Base-by-base conservation (phyloP, 257 asterid species). In the Solanum phureja region DNA sequence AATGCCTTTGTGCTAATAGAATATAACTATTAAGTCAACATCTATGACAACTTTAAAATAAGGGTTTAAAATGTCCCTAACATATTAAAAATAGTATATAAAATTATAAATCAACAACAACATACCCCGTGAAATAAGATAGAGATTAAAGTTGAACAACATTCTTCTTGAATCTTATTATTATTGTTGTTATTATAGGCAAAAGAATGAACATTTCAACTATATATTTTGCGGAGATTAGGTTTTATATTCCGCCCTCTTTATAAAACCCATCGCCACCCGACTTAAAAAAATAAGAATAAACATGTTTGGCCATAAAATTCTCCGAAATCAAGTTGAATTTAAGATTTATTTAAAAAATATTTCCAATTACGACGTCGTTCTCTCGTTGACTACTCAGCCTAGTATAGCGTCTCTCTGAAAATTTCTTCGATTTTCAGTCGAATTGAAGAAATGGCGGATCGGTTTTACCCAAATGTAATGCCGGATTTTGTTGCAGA, bases 401-500 rank as follows among this genome's bases (percentile, higher is more conserved):
- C 71, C 19, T 16, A 68, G 4, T 11, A 68, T 68, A 68, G 37
- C 8, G 7, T n/a, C n/a, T 23, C 24, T 35, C 19, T 34, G 35
- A 16, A 14, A 40, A 24, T 52, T 21, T 73, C 12, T 76, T 76
- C 12, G 34, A 76, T 76, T 76, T n/a, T 76, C 24, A 6, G 56
- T 8, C 1, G 8, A 27, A 38, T 44, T 46, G 19, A 29, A 35
- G 75, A 87, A 64, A 94, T 95, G 98, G 94, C 93, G 44, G 95
- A 93, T 75, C 93, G 95, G 52, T 95, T 44, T 85, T 94, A 92
- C 64, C 93, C 90, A 3, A 94, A 94, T 56, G 69, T 38, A 42
- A 94, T 95, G 94, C 98, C 98, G 6, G 95, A 95, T 86, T 94
- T 92, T n/a, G 88, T 94, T 24, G 91, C 88, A 8, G 98, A 95